Evolutionary conservation across 768 basidiomycete species (phyloP), one percentile per base, ranked within the genome.

Genomic region (Pleurotus salmoneostramineus): DNA sequence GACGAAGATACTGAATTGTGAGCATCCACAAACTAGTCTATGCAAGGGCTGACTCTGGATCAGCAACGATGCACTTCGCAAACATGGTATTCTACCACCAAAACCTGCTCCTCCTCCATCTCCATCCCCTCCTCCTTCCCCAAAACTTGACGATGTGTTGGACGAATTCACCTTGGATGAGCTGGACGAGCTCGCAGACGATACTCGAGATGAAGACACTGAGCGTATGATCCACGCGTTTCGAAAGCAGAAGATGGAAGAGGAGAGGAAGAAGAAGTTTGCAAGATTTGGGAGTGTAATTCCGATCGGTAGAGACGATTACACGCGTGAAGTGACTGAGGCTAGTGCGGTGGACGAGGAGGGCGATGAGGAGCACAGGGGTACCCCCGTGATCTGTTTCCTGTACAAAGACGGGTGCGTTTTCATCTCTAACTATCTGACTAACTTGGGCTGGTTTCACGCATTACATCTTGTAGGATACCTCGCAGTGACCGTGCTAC

Each of bases 1-100:
- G 80, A 94, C 78, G 91, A 96, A 77, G 95, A 98, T 70, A 96
- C 95, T 2, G 95, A 98, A 82, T 97, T 98, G 95, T 95, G 70
- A 72, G 91, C 71, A 11, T 17, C 31, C 12, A 32, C 6, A 45
- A 21, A 54, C 44, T 62, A 58, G 43, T 31, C 12, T 17, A 15
- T 12, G 33, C 27, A 10, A 10, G 15, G 45, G 8, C 45, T 21
- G 43, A 46, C 31, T 33, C 17, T n/a, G 6, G 56, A 58, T n/a
- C 66, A 98, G 95, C 74, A 95, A 96, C 71, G 95, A 98, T 67
- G 91, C 90, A 17, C 83, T 98, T 8, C 89, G 94, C 58, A 94
- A 94, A 65, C 84, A 95, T 64, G 95, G 95, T 14, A 95, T 97
- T 66, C 74, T 98, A 27, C 93, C 93, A 2, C 88, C 90, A 0